These are phyloP conservation scores for Salix koriyanagi DNA, from an alignment of 345 rosid species.

Conservation along the genomic window DNA sequence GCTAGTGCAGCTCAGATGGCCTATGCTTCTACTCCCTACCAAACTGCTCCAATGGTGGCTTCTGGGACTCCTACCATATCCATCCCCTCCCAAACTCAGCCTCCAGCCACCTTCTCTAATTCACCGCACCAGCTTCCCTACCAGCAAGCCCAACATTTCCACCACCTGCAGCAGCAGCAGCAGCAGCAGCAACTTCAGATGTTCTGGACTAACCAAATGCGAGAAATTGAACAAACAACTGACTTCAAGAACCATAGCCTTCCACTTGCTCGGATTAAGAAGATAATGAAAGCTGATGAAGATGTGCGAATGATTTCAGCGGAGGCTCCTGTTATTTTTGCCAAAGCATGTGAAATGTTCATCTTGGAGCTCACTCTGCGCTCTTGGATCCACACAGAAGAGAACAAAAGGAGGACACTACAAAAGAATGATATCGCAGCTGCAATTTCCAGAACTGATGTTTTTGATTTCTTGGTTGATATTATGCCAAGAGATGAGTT, in stretches of 20 bases:
- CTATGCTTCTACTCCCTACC: constrained; percentile 48
- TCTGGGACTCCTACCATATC: constrained; percentile 45
- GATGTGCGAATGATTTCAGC: constrained; percentile 51
- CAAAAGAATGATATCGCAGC: constrained; percentile 47
- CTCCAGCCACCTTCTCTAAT: constrained; percentile 18
- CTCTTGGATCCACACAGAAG: constrained; percentile 45
- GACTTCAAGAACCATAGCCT: constrained; percentile 45
- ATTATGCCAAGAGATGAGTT: constrained; percentile 45
- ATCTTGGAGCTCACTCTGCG: constrained; percentile 41
- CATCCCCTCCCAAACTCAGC: constrained; percentile 33
- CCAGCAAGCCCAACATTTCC: constrained; percentile 45
- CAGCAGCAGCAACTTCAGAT: constrained; percentile 42
- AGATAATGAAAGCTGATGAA: constrained; percentile 46
- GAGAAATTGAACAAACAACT: constrained; percentile 35
- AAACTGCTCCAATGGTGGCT: constrained; percentile 38
- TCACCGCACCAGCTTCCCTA: constrained; percentile 35
- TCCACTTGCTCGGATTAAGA: constrained; percentile 43
- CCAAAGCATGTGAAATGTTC: constrained; percentile 46
- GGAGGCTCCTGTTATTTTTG: constrained; percentile 43
- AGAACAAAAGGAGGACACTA: constrained; percentile 41
- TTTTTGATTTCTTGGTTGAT: constrained; percentile 46
- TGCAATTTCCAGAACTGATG: constrained; percentile 41
- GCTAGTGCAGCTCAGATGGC: constrained; percentile 43
- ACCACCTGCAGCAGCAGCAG: constrained; percentile 41
- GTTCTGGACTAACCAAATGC: constrained; percentile 44